phyloP scores from a whole-genome alignment of 1,284 basidiomycete genomes.

The Cystobasidium slooffiae region DNA sequence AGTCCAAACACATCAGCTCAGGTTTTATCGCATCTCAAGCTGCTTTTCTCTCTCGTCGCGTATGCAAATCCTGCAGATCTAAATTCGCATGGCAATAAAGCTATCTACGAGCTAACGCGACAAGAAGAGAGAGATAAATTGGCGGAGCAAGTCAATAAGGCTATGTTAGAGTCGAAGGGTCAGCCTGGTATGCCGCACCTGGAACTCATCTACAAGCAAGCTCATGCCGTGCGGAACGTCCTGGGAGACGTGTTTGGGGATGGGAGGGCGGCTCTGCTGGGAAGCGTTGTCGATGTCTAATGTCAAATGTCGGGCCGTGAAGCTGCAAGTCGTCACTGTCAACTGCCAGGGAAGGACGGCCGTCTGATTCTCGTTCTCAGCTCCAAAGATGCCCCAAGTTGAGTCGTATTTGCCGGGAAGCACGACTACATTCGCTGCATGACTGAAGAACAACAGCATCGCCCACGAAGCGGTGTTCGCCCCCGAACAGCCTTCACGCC shows the following conservation, averaged over 20 bases:
- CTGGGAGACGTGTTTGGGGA: conserved; percentile 68
- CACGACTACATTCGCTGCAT: too few species aligned
- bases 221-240: conserved; percentile 67
- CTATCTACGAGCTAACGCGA: conserved; percentile 69
- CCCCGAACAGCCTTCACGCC: too few species aligned
- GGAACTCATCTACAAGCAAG: conserved; percentile 74
- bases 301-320: background rate
- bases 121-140: conserved; percentile 63
- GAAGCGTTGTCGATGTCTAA: conserved; percentile 62
- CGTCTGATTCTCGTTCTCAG: background rate
- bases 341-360: background rate
- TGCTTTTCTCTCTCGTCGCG: conserved; percentile 75
- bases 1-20: conserved; percentile 56
- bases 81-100: conserved; percentile 62
- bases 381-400: too few species aligned
- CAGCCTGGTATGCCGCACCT: conserved; percentile 70
- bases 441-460: too few species aligned
- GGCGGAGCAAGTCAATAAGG: conserved; percentile 76
- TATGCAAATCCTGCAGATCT: conserved; percentile 69
- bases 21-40: conserved; percentile 60
- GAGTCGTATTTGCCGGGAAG: too few species aligned
- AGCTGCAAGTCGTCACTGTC: background rate
- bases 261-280: conserved; percentile 76
- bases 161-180: conserved; percentile 77
- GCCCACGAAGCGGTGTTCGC: too few species aligned